phyloP scores from a whole-genome alignment of 768 basidiomycete genomes.

The Lentinula sp. region DNA sequence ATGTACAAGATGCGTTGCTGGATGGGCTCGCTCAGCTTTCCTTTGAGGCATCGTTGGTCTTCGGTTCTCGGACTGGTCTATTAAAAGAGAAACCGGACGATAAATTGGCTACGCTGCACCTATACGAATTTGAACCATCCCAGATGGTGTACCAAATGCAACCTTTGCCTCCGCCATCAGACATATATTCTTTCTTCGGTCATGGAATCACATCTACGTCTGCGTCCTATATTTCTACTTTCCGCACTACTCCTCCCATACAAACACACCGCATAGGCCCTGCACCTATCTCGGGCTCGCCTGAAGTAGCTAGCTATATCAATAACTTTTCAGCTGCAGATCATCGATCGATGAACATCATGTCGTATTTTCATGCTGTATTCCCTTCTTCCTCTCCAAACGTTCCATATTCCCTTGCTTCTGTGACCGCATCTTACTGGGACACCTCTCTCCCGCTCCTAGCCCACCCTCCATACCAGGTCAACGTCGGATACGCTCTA shows the following conservation, averaged over 20 bases:
- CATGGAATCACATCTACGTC: background rate
- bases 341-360: slow-evolving; percentile 57
- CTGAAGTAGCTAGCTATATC: slow-evolving; percentile 21
- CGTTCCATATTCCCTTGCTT: background rate
- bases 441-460: slow-evolving; percentile 62
- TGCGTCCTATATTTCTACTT: background rate
- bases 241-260: background rate
- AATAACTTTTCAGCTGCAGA: slow-evolving; percentile 52
- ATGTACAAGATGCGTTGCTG: slow-evolving; percentile 57
- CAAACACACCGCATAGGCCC: background rate
- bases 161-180: background rate
- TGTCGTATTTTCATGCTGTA: slow-evolving; percentile 73
- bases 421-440: slow-evolving; percentile 47
- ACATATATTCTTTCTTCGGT: background rate
- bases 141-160: background rate
- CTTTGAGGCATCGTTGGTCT: background rate
- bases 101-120: background rate
- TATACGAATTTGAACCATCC: background rate
- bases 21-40: background rate
- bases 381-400: slow-evolving; percentile 15
- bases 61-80: background rate
- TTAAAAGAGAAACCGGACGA: too few species aligned
- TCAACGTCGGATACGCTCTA: slow-evolving; percentile 51
- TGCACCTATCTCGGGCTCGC: background rate
- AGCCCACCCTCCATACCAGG: slow-evolving; percentile 64